Evolutionary conservation across 208 protist genomes (phyloP).

Genomic region (Trypanosoma grayi): DNA sequence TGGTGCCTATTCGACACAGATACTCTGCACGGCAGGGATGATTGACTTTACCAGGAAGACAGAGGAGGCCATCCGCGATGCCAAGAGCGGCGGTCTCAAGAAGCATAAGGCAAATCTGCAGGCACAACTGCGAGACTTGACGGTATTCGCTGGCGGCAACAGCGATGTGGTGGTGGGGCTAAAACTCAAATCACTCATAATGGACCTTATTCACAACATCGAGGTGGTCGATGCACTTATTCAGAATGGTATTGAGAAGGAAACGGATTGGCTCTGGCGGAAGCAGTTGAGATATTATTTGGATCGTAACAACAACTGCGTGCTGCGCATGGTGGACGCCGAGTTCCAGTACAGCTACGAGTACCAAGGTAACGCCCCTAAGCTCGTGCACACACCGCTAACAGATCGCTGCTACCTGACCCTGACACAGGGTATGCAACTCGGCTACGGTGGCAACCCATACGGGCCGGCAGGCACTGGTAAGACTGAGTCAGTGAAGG

Average conservation of each 20-base stretch:
- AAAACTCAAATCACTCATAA: conserved; percentile 96
- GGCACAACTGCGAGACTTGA: conserved; percentile 76
- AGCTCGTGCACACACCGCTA: conserved; percentile 98
- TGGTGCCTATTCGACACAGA: conserved; percentile 92
- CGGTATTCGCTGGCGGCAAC: conserved; percentile 77
- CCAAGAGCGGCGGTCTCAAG: conserved; percentile 66
- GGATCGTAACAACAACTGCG: conserved; percentile 57
- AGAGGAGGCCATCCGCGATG: conserved; percentile 86
- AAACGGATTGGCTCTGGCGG: conserved; percentile 94
- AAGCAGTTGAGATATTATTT: conserved; percentile 98
- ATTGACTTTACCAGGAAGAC: conserved; percentile 92
- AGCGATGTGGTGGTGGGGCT: conserved; percentile 86
- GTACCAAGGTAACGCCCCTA: conserved; percentile 98
- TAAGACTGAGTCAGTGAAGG: conserved; percentile 99
- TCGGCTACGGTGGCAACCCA: conserved; percentile 98
- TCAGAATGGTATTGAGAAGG: conserved; percentile 65
- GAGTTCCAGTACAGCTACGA: conserved; percentile 98
- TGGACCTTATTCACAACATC: conserved; percentile 98
- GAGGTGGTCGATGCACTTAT: conserved; percentile 94
- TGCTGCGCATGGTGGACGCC: conserved; percentile 94
- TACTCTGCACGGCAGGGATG: conserved; percentile 94
- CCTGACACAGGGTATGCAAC: conserved; percentile 97
- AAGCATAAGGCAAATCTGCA: conserved; percentile 78
- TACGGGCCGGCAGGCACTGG: conserved; percentile 98
- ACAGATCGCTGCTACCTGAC: conserved; percentile 99